Base-by-base conservation (phyloP, 768 basidiomycete genomes). In the Tubosaeta brunneosetosa region DNA sequence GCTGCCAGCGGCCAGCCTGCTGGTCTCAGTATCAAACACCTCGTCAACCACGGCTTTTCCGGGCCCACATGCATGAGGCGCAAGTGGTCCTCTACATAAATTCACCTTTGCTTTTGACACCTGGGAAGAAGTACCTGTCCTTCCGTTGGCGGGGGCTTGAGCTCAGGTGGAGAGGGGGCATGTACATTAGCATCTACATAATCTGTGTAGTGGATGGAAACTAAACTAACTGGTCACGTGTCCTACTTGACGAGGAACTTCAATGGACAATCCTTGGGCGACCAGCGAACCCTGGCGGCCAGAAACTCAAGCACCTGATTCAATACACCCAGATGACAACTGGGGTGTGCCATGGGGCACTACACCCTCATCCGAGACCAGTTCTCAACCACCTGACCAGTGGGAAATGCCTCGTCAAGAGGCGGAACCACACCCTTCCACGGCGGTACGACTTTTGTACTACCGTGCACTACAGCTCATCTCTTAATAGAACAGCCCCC, bases 251-350 rank as follows among this genome's bases (percentile, higher is more conserved):
- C 42, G 38, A 52, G 11, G 19, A 17, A 32, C 11, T 22, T 33
- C 13, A 12, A 88, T 88, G 85, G 86, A 88, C 59, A 83, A 90
- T 68, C 83, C 86, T 44, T 91, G 86, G 83, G 80, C 81, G 38
- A 85, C 84, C 66, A 25, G 14, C 34, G 38, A 49, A 9, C n/a
- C 47, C 36, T 49, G 38, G 48, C 19, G 42, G 22, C 19, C 19
- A 40, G 48, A 49, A 31, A 12, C 37, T 2, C 32, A 32, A 19
- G 17, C 17, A n/a, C 29, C 45, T 17, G 45, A 34, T 3, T 10
- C 44, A 13, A 36, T 26, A 27, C 12, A 16, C 47, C 26, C 50
- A 12, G 58, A 56, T 33, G 51, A 55, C 49, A 73, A 69, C 38
- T 80, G 79, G 80, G 71, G 65, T 37, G 53, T 50, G 3, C 61